A percentile compares a stretch with the other conserved stretches of the same genome.
phyloP scores from a whole-genome alignment of 345 rosid genomes.

The Dimocarpus longan region DNA sequence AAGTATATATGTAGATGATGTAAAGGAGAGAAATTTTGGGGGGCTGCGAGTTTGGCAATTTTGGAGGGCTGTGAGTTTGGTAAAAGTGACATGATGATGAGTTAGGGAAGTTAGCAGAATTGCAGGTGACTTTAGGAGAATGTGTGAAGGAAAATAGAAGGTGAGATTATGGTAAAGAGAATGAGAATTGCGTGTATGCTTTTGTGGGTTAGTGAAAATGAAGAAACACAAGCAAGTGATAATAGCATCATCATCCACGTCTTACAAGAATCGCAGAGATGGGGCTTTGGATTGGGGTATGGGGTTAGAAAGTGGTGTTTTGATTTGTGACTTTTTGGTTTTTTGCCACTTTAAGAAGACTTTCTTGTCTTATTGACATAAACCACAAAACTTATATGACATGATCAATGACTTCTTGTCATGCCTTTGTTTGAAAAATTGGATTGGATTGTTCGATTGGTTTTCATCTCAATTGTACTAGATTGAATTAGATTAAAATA shows the following conservation, averaged over 20 bases:
- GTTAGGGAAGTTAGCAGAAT: constrained; percentile 33
- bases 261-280: constrained; percentile 3
- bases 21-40: constrained; percentile 1
- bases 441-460: neutral
- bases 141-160: constrained; percentile 14
- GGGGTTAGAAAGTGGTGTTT: neutral
- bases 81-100: constrained; percentile 3
- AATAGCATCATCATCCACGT: neutral
- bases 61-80: constrained; percentile 6
- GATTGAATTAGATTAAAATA: neutral
- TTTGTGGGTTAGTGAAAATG: neutral
- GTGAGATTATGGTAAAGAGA: constrained; percentile 24
- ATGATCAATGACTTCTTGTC: neutral
- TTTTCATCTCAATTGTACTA: no score
- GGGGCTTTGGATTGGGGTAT: neutral
- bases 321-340: neutral
- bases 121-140: constrained; percentile 16
- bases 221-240: neutral
- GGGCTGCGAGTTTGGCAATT: constrained; percentile 9
- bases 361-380: neutral
- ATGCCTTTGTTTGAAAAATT: neutral
- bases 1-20: neutral
- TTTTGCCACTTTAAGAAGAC: constrained; percentile 6
- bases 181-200: constrained; percentile 25
- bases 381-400: neutral